phyloP scores from a whole-genome alignment of 179 eudicot genomes.

The Actinidia arguta region DNA sequence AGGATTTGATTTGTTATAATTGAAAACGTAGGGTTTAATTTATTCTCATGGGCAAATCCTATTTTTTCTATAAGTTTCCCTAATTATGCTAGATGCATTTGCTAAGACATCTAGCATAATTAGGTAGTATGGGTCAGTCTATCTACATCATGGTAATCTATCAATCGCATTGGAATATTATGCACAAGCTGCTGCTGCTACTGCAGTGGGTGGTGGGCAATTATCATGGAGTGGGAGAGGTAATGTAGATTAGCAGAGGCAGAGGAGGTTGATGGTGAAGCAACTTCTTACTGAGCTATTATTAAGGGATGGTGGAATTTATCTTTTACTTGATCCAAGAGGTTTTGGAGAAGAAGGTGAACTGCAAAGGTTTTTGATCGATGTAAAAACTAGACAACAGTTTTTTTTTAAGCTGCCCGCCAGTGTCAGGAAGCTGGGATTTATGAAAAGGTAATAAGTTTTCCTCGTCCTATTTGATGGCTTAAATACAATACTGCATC shows the following conservation, averaged over 20 bases:
- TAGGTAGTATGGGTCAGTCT: constrained; percentile 86
- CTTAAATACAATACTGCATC: background rate
- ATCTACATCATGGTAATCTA: constrained; percentile 77
- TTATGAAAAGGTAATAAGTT: constrained; percentile 76
- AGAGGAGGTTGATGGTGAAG: too few relatives aligned
- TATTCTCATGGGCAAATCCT: too few relatives aligned
- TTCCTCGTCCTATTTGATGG: constrained; percentile 6
- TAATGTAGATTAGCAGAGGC: too few relatives aligned
- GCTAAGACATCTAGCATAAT: constrained; percentile 90
- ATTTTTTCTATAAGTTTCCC: too few relatives aligned
- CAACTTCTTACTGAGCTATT: constrained; percentile 81
- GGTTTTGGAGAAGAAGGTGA: constrained; percentile 98
- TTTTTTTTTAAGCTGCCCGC: constrained; percentile 90
- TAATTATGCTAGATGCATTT: constrained; percentile 91
- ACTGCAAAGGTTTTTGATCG: constrained; percentile 76
- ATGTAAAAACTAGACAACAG: constrained; percentile 65
- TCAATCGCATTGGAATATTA: constrained; percentile 84
- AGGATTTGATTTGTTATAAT: too few relatives aligned
- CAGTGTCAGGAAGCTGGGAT: constrained; percentile 90
- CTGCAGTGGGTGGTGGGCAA: constrained; percentile 96
- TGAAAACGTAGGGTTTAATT: too few relatives aligned
- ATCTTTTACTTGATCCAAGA: constrained; percentile 81
- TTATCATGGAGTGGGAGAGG: constrained; percentile 94
- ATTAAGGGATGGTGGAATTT: constrained; percentile 77
- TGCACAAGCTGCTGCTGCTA: constrained; percentile 94